Percentiles rank a stretch among this genome's conserved stretches.
Evolutionary conservation across 768 basidiomycete genomes (phyloP).

Genomic region (Chiua virens): DNA sequence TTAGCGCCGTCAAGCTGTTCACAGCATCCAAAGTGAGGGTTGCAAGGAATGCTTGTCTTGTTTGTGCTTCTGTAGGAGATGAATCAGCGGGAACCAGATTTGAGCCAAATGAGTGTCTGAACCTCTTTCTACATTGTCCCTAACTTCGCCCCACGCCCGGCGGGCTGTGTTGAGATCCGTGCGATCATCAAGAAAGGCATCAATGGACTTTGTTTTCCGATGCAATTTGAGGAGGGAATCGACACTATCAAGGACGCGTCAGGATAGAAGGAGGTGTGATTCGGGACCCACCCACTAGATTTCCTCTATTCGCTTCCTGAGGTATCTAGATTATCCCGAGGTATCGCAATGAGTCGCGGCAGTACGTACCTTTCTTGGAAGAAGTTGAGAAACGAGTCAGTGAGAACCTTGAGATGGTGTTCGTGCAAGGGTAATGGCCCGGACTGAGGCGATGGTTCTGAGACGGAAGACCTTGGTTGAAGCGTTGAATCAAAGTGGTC

Average conservation of each 20-base stretch:
- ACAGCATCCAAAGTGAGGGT: constrained; percentile 76
- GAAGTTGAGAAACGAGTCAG: constrained; percentile 75
- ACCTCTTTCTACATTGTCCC: constrained; percentile 86
- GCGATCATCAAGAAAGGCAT: constrained; percentile 72
- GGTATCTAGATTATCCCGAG: constrained; percentile 18
- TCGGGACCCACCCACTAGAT: constrained; percentile 55
- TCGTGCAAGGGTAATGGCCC: constrained; percentile 75
- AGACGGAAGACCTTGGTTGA: constrained; percentile 24
- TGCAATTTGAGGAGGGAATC: constrained; percentile 74
- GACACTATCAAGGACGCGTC: constrained; percentile 46
- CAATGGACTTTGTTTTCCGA: constrained; percentile 66
- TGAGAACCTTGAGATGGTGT: constrained; percentile 61
- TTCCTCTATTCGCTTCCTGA: constrained; percentile 83
- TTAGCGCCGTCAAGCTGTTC: constrained; percentile 61
- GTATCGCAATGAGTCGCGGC: constrained; percentile 14
- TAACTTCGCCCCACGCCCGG: constrained; percentile 78
- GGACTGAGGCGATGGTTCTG: constrained; percentile 29
- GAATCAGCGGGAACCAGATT: background rate
- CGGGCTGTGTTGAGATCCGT: constrained; percentile 62
- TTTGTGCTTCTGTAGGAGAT: constrained; percentile 65
- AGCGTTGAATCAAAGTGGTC: constrained; percentile 25
- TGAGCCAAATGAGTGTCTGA: constrained; percentile 13
- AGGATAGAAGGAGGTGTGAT: background rate
- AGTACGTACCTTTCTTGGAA: constrained; percentile 76
- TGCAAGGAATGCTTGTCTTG: constrained; percentile 74